Evolutionary conservation across 768 basidiomycete genomes (phyloP).

Genomic region (Lactarius trivialis): DNA sequence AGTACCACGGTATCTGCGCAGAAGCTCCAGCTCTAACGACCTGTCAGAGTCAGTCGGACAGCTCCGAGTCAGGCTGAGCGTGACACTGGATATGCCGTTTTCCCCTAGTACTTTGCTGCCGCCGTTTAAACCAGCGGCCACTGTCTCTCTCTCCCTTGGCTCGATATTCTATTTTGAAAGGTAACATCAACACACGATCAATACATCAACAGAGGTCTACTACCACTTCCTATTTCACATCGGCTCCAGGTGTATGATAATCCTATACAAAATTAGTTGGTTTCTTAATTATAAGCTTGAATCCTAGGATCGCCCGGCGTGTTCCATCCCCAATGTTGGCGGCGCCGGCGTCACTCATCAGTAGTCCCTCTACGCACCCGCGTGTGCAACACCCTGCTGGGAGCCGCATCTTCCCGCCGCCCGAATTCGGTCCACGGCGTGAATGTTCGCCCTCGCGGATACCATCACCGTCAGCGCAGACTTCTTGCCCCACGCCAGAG

Average conservation of each 20-base stretch:
- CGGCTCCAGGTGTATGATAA: background rate
- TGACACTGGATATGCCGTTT: background rate
- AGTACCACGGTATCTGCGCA: too few relatives aligned
- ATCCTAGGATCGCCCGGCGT: slow-evolving; percentile 5
- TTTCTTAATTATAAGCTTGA: too few relatives aligned
- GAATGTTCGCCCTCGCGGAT: slow-evolving; percentile 3
- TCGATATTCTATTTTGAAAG: background rate
- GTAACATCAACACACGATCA: background rate
- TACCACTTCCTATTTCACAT: background rate
- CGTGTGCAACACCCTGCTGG: background rate
- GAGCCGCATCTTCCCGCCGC: background rate
- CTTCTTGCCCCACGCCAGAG: background rate
- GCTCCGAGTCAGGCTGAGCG: too few relatives aligned
- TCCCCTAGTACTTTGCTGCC: background rate
- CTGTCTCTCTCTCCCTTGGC: background rate
- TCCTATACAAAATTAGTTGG: too few relatives aligned
- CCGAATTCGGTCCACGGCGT: background rate
- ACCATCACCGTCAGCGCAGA: background rate
- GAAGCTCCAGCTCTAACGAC: too few relatives aligned
- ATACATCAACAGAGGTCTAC: background rate
- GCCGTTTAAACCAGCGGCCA: background rate
- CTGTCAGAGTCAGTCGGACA: background rate
- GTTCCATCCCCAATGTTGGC: slow-evolving; percentile 7
- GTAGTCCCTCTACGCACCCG: background rate
- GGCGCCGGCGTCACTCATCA: background rate